Evolutionary conservation across 805 yeast species (phyloP).

Genomic region (Starmerella tilneyi): DNA sequence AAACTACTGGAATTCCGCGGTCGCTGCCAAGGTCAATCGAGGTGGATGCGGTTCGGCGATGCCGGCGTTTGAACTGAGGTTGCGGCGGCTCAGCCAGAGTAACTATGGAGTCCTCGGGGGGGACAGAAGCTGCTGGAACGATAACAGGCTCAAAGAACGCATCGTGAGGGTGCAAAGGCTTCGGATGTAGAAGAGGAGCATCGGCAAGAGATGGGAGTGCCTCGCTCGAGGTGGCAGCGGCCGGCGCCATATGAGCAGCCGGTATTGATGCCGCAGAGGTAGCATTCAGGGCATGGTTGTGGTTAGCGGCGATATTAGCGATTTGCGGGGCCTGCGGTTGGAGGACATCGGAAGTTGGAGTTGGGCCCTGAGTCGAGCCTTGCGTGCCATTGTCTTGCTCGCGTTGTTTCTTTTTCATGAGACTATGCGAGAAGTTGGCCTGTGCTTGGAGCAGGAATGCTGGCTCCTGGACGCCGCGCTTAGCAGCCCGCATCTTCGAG

Average conservation of each 20-base stretch:
- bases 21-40: constrained; percentile 24
- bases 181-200: constrained; percentile 19
- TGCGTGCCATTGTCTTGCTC: not conserved
- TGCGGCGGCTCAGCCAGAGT: constrained; percentile 6
- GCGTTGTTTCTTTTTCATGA: constrained; percentile 8
- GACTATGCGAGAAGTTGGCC: constrained; percentile 14
- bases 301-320: not conserved
- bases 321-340: not conserved
- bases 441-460: constrained; percentile 20
- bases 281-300: not conserved
- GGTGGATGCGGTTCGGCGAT: constrained; percentile 25
- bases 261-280: not conserved
- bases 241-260: not conserved
- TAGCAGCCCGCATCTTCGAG: constrained; percentile 10
- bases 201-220: not conserved
- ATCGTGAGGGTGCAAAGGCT: constrained; percentile 17
- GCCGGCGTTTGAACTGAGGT: constrained; percentile 13
- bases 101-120: constrained; percentile 14
- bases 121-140: constrained; percentile 19
- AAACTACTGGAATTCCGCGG: constrained; percentile 27
- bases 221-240: not conserved
- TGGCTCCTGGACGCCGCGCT: constrained; percentile 14
- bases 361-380: not conserved
- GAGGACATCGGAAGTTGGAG: not conserved
- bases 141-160: constrained; percentile 11